Evolutionary conservation across 1,284 basidiomycete species (phyloP), one percentile per base, ranked within the genome.

Genomic region (Rhodotorula sp.): DNA sequence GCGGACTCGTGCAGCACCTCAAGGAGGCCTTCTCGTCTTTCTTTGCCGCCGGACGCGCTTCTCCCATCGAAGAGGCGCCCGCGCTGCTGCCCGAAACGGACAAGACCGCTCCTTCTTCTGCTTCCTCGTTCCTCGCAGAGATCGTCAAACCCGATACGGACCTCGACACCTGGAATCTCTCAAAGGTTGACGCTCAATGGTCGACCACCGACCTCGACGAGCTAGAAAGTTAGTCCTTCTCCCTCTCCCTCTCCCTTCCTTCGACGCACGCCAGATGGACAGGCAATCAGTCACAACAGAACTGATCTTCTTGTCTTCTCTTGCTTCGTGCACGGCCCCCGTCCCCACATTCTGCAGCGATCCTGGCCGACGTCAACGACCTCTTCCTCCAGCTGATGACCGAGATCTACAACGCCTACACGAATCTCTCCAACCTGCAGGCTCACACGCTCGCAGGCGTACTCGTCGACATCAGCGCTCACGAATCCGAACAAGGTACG

Each of bases 401-500:
- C 21, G 45, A 26, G 26, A 34, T 48, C 21, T 56, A 48, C n/a
- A 26, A 7, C 19, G 7, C 16, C 28, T 57, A 8, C 28, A 38
- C 56, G 14, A 28, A 5, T 0, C 7, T 16, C 31, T 19, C 45
- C 19, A 28, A 43, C 5, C 45, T 56, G 26, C 52, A 57, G 5
- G 12, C 8, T 5, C 26, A 56, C 12, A 14, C 23, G 23, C 43
- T 57, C 2, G 28, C 18, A 19, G 34, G 38, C n/a, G 5, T n/a
- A 12, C 7, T 58, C 34, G 21, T 5, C 12, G 18, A 19, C 34
- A 21, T 43, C 31, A 10, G 26, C 12, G 56, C 48, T 49, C n/a
- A 43, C 49, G 64, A 66, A 28, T 38, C 26, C 48, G 58, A 45
- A 26, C 57, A 52, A 15, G 64, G 64, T 60, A 21, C 48, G 57